A percentile compares a stretch with the other conserved stretches of the same genome.
phyloP scores from a whole-genome alignment of 1,284 basidiomycete species.

The Schizophyllum commune region DNA sequence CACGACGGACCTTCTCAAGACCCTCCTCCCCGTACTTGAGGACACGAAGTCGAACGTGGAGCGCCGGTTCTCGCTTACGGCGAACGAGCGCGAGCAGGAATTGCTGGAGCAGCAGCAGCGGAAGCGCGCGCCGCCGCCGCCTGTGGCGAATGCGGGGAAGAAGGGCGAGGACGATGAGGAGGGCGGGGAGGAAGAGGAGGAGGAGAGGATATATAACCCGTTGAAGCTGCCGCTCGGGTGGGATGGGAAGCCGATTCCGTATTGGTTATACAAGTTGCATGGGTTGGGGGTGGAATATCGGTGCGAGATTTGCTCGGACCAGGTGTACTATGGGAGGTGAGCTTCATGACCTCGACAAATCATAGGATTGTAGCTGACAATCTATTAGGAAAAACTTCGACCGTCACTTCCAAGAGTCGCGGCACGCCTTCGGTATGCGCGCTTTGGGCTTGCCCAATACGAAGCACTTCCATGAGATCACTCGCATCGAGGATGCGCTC shows the following conservation, averaged over 20 bases:
- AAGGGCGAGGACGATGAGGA: slow-evolving; percentile 30
- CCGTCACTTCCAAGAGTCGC: slow-evolving; percentile 60
- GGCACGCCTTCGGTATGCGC: slow-evolving; percentile 98
- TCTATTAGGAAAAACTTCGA: slow-evolving; percentile 7
- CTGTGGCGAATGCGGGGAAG: slow-evolving; percentile 19
- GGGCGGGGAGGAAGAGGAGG: slow-evolving; percentile 72
- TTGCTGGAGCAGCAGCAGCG: slow-evolving; percentile 62
- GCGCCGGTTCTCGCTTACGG: slow-evolving; percentile 91
- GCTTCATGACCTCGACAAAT: background rate
- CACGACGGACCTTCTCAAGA: slow-evolving; percentile 55
- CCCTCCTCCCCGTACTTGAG: slow-evolving; percentile 62
- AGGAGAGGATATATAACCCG: slow-evolving; percentile 95
- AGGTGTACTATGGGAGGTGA: slow-evolving; percentile 85
- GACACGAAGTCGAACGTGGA: slow-evolving; percentile 97
- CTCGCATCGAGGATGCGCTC: slow-evolving; percentile 92
- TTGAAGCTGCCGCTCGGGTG: slow-evolving; percentile 95
- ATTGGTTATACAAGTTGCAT: slow-evolving; percentile 98
- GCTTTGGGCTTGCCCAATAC: slow-evolving; percentile 96
- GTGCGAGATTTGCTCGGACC: slow-evolving; percentile 97
- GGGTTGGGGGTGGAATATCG: slow-evolving; percentile 95
- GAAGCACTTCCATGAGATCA: slow-evolving; percentile 99
- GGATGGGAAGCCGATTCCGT: slow-evolving; percentile 98
- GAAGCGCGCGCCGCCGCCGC: slow-evolving; percentile 57
- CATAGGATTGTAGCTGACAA: slow-evolving; percentile 1
- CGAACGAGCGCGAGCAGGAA: slow-evolving; percentile 93